Conservation (phyloP, 371 early-diverging fungal genomes). For the Haplosporangium sp. region DNA sequence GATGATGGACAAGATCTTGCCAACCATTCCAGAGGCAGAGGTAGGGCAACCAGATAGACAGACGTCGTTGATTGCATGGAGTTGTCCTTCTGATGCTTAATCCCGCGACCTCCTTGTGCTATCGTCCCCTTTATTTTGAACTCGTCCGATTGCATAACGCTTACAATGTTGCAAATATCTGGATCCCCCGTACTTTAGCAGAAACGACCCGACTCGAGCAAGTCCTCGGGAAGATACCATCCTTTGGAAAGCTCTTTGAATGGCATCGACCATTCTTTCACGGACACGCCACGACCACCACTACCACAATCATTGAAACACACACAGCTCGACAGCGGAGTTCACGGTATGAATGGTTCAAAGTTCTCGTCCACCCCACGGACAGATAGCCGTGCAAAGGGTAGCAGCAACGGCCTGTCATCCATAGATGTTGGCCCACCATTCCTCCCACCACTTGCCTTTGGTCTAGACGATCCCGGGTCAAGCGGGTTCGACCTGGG, state of each 20-base stretch:
- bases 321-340: neutral
- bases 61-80: neutral
- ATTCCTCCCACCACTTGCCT: conserved; percentile 41
- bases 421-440: conserved; percentile 40
- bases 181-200: too few species aligned
- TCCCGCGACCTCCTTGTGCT: neutral
- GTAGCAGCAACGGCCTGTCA: neutral
- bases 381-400: conserved; percentile 22
- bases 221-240: neutral
- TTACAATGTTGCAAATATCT: too few species aligned
- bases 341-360: conserved; percentile 5
- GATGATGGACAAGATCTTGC: conserved; percentile 39
- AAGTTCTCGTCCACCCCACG: conserved; percentile 10
- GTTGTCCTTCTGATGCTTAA: neutral
- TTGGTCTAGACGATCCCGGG: conserved; percentile 35
- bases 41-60: conserved; percentile 8
- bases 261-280: neutral
- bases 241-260: neutral
- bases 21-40: conserved; percentile 46
- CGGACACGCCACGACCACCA: conserved; percentile 2
- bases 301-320: neutral
- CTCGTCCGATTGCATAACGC: too few species aligned
- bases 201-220: neutral
- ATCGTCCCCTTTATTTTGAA: too few species aligned
- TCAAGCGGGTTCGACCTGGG: conserved; percentile 39